phyloP scores from a whole-genome alignment of 225 moss, liverwort and hornwort genomes.

The Straminergon stramineum region DNA sequence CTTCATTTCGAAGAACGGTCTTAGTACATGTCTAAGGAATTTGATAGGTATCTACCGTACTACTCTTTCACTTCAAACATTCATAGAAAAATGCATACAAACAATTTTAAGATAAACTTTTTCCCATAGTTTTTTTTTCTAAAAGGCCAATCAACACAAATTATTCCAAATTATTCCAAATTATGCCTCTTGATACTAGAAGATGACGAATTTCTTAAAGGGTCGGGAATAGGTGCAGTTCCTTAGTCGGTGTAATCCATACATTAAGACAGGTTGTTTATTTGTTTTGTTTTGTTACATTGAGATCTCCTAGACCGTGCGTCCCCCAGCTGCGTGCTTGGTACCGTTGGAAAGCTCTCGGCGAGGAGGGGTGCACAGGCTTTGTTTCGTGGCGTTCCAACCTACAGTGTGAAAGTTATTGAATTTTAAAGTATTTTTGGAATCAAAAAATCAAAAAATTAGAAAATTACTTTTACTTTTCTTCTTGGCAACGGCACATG shows the following conservation, averaged over 20 bases:
- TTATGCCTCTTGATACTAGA: neutral
- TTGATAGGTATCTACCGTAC: neutral
- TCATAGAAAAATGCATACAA: neutral
- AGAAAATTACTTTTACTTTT: too few relatives aligned
- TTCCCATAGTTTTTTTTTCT: neutral
- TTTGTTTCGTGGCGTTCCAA: too few relatives aligned
- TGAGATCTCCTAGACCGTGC: too few relatives aligned
- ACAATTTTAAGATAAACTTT: fast-evolving
- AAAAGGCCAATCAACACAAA: neutral
- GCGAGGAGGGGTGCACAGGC: too few relatives aligned
- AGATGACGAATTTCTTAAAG: neutral
- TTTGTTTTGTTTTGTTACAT: too few relatives aligned
- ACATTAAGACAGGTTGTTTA: too few relatives aligned
- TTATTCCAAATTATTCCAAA: neutral
- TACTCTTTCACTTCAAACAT: neutral
- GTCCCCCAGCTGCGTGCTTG: too few relatives aligned
- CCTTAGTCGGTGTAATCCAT: neutral
- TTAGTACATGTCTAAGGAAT: neutral
- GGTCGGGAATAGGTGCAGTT: neutral
- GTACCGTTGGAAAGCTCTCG: too few relatives aligned
- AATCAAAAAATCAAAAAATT: too few relatives aligned
- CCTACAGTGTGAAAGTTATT: too few relatives aligned
- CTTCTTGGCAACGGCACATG: too few relatives aligned
- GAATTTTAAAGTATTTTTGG: too few relatives aligned
- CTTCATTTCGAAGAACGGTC: neutral